Conservation (phyloP, 75 land plant species). For the Selaginella tamariscina region DNA sequence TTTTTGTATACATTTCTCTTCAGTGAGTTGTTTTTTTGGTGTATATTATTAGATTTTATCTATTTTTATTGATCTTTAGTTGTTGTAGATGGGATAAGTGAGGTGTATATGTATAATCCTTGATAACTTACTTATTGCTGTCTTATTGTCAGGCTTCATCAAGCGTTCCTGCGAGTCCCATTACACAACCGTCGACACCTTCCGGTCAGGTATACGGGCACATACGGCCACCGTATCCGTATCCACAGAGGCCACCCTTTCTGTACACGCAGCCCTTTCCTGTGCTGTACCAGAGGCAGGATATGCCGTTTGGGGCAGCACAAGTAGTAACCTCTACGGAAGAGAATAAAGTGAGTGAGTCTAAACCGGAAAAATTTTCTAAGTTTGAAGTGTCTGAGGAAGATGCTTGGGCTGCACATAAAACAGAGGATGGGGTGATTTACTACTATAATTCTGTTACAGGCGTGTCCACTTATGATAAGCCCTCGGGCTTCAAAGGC, state of each 20-base stretch:
- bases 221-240: background rate
- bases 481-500: constrained; percentile 59
- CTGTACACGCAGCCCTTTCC: background rate
- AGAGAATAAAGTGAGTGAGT: background rate
- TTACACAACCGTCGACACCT: too few relatives aligned
- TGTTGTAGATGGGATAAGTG: too few relatives aligned
- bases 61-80: too few relatives aligned
- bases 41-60: too few relatives aligned
- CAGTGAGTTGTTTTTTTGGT: too few relatives aligned
- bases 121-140: too few relatives aligned
- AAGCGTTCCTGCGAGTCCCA: too few relatives aligned
- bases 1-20: too few relatives aligned
- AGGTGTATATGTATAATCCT: too few relatives aligned
- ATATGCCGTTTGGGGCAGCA: background rate
- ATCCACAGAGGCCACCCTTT: background rate
- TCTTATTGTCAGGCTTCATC: too few relatives aligned
- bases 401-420: constrained; percentile 87
- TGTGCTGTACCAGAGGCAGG: background rate
- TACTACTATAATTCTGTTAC: constrained; percentile 89
- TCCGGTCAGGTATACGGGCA: too few relatives aligned
- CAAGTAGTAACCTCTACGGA: background rate
- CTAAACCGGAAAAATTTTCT: background rate
- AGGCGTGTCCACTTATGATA: constrained; percentile 81
- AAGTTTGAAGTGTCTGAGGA: constrained; percentile 19
- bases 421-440: constrained; percentile 54